Evolutionary conservation across 2,329 filamentous ascomycete species (phyloP), one percentile per base, ranked within the genome.

Genomic region (Dothidotthia symphoricarpi): DNA sequence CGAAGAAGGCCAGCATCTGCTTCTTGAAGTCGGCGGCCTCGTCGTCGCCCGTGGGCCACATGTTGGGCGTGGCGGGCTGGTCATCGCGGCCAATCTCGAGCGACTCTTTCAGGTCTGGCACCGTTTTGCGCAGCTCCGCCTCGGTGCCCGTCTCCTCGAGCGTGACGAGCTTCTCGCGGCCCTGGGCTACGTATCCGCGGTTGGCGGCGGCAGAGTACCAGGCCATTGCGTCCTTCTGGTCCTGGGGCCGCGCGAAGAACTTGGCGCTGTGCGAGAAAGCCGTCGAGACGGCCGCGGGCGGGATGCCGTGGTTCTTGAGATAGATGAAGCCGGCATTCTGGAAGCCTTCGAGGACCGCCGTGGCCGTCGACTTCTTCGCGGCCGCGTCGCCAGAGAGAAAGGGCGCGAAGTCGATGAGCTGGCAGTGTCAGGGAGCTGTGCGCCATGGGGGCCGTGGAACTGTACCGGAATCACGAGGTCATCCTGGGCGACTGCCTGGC

Each of bases 261-360:
- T 54, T 55, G 14, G 66, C 63, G 7, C 58, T 63, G 36, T 60
- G 49, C 10, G 72, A 63, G 63, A 93, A 94, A 43, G 84, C 76
- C 40, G 75, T 67, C 42, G 76, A 64, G 10, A 88, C 70, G 8
- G 76, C 75, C 7, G 76, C 69, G 3, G 77, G 57, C 0, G 81
- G 68, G 43, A 95, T 84, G 27, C 85, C 79, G 51, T 91, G 83
- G 66, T 91, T 86, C 54, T 83, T 83, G 26, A 95, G 79, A 68
- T 95, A 95, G 48, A 96, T 79, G 73, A 96, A 95, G 40, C 90
- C 90, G 2, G 89, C 86, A 1, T 78, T 83, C 56, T 89, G 85
- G 71, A 96, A 95, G 28, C 87, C 89, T 36, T 81, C 62, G 10
- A 91, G 81, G 51, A 95, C 82, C 27, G 84, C 80, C 36, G 80